phyloP scores from a whole-genome alignment of 768 basidiomycete genomes.

The Lentinus tigrinus region DNA sequence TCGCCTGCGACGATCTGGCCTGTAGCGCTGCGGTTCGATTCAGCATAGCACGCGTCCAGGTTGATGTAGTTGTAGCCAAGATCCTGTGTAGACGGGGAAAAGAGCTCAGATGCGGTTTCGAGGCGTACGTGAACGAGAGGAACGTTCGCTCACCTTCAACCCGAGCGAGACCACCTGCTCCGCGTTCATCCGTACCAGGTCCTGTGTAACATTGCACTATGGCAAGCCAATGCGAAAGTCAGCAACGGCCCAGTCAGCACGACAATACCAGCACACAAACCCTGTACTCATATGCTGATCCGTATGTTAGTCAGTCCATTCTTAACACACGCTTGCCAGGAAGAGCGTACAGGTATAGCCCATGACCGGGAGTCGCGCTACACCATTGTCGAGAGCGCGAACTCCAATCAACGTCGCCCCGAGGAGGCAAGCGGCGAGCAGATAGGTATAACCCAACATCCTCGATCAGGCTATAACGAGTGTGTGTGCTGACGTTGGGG shows the following conservation, averaged over 20 bases:
- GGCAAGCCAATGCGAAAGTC: not conserved
- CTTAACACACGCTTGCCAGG: not conserved
- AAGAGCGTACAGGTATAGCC: conserved; percentile 44
- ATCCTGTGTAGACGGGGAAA: conserved; percentile 34
- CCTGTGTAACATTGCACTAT: conserved; percentile 60
- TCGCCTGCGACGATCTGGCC: conserved; percentile 58
- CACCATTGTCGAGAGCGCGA: conserved; percentile 24
- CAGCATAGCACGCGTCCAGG: conserved; percentile 65
- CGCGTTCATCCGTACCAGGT: conserved; percentile 48
- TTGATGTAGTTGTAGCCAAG: conserved; percentile 60
- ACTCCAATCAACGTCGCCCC: no score
- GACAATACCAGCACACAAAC: conserved; percentile 40
- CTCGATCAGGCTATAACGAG: no score
- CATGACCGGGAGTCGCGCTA: conserved; percentile 44
- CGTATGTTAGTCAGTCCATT: not conserved
- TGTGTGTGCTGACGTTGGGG: no score
- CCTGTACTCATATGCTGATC: not conserved
- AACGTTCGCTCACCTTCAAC: conserved; percentile 34
- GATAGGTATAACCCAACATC: no score
- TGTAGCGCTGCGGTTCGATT: conserved; percentile 46
- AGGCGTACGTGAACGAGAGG: not conserved
- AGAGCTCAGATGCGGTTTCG: not conserved
- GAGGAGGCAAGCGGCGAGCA: no score
- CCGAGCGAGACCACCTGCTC: conserved; percentile 50
- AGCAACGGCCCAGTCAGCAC: not conserved